A percentile compares a stretch with the other conserved stretches of the same genome.
Evolutionary conservation across 257 asterid species (phyloP).

Genomic region (Solanum lignicaule): DNA sequence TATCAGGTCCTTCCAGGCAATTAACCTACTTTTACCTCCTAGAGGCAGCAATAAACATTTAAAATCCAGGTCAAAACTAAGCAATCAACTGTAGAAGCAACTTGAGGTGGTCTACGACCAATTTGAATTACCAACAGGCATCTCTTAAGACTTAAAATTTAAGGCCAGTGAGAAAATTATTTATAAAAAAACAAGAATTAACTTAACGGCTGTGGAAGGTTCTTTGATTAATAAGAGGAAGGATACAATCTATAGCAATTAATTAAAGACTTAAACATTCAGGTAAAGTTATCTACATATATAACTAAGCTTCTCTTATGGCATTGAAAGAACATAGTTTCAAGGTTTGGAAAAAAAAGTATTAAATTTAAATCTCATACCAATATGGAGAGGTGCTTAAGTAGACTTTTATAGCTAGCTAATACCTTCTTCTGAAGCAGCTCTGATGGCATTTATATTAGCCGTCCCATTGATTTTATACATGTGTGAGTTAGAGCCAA

Average conservation of each 20-base stretch:
- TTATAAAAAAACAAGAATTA: not conserved
- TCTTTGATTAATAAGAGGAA: not conserved
- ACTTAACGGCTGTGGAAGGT: not conserved
- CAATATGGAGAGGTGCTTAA: not conserved
- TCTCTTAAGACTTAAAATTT: not conserved
- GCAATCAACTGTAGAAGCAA: not conserved
- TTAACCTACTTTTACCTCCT: not conserved
- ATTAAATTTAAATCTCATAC: not conserved
- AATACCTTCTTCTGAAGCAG: slow-evolving; percentile 90
- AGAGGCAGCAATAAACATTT: not conserved
- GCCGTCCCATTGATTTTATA: slow-evolving; percentile 95
- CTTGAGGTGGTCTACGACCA: not conserved
- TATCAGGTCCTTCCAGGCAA: not conserved
- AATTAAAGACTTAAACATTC: not conserved
- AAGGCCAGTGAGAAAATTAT: not conserved
- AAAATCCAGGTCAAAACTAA: not conserved
- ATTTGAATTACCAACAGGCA: not conserved
- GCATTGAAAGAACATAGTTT: not conserved
- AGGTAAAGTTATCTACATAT: not conserved
- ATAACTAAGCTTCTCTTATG: not conserved
- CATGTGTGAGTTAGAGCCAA: slow-evolving; percentile 88
- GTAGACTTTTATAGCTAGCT: not conserved
- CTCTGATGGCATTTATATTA: slow-evolving; percentile 91
- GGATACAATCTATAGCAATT: not conserved
- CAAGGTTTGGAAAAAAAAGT: not conserved